phyloP scores from a whole-genome alignment of 2,329 filamentous ascomycete species.

The Diaporthe batatas region DNA sequence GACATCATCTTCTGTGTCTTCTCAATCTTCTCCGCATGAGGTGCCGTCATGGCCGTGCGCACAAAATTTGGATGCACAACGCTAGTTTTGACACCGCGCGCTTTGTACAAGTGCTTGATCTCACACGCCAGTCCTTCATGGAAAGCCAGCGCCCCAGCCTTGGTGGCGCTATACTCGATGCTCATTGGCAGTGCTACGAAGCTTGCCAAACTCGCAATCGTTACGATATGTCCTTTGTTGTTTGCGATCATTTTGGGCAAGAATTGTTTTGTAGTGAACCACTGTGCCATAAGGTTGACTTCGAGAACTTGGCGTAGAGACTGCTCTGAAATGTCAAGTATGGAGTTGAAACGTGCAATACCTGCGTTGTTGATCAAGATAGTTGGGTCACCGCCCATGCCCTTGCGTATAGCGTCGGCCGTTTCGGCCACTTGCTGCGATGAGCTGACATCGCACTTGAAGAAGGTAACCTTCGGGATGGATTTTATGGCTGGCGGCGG shows the following conservation, averaged over 20 bases:
- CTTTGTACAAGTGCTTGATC: constrained; percentile 63
- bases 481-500: constrained; percentile 45
- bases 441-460: constrained; percentile 62
- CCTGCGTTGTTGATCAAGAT: constrained; percentile 73
- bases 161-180: constrained; percentile 70
- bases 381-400: constrained; percentile 59
- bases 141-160: constrained; percentile 69
- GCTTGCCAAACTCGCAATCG: constrained; percentile 68
- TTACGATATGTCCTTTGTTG: constrained; percentile 74
- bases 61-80: constrained; percentile 62
- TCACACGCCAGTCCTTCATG: constrained; percentile 67
- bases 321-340: constrained; percentile 62
- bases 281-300: constrained; percentile 47
- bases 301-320: constrained; percentile 52
- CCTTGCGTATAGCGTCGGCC: constrained; percentile 54
- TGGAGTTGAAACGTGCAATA: constrained; percentile 62
- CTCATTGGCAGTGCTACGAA: constrained; percentile 65
- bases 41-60: constrained; percentile 60
- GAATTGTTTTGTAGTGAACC: constrained; percentile 69
- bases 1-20: constrained; percentile 50
- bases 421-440: constrained; percentile 59
- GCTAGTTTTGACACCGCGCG: constrained; percentile 66
- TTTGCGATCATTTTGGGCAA: constrained; percentile 66
- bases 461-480: constrained; percentile 50
- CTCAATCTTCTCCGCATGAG: constrained; percentile 48